These are phyloP conservation scores for Capsicum pubescens DNA, from an alignment of 257 asterid species.

Conservation along the genomic window DNA sequence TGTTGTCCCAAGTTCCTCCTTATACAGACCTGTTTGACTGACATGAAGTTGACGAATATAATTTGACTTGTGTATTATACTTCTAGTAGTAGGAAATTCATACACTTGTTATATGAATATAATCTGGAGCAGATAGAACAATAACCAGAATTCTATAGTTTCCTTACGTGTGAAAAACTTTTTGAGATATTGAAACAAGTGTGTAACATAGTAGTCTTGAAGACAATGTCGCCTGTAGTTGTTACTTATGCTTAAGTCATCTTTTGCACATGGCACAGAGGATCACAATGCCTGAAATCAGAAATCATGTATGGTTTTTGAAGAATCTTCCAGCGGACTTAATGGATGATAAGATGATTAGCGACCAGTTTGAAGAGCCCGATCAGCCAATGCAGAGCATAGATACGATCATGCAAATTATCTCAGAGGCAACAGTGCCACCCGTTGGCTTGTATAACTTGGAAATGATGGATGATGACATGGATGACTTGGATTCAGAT, in stretches of 20 bases:
- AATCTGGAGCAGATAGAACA: not conserved
- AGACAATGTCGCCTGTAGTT: not conserved
- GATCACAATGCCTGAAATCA: conserved; percentile 77
- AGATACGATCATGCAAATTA: conserved; percentile 87
- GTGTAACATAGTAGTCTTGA: not conserved
- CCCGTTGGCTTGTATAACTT: conserved; percentile 70
- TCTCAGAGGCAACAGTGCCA: conserved; percentile 91
- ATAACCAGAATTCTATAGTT: not conserved
- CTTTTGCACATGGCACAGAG: conserved; percentile 57
- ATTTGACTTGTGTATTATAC: not conserved
- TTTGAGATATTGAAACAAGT: conserved; percentile 14
- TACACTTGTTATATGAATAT: not conserved
- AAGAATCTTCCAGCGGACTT: conserved; percentile 90
- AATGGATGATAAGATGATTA: conserved; percentile 67
- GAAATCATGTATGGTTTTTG: conserved; percentile 77
- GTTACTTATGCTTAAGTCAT: conserved; percentile 17
- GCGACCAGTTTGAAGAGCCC: conserved; percentile 78
- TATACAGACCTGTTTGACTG: not conserved
- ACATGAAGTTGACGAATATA: not conserved
- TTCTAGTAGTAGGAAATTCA: not conserved
- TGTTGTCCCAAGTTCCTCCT: not conserved
- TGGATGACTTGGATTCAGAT: conserved; percentile 86
- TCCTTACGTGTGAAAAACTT: not conserved
- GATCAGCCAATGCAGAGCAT: conserved; percentile 92
- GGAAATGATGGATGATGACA: conserved; percentile 88